Conservation (phyloP, 441 rosid genomes). For the Pelargonium myrrhifolium region DNA sequence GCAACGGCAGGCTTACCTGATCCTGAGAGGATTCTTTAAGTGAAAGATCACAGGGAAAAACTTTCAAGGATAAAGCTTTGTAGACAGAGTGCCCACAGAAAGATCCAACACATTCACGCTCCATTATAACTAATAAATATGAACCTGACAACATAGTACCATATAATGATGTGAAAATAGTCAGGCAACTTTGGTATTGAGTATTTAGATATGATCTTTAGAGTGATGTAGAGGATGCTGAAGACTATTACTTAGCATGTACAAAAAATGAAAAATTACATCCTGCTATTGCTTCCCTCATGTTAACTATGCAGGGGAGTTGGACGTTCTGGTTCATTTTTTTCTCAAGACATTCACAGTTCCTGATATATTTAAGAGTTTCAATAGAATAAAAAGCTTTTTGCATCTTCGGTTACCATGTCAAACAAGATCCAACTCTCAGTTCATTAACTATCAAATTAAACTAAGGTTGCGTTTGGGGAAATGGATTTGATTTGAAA, state of each 20-base stretch:
- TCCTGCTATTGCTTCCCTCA: background rate
- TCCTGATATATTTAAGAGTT: too few species aligned
- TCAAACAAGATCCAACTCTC: background rate
- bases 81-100: constrained; percentile 76
- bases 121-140: constrained; percentile 69
- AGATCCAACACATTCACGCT: constrained; percentile 71
- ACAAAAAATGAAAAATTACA: background rate
- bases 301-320: background rate
- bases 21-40: constrained; percentile 54
- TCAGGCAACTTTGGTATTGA: constrained; percentile 1
- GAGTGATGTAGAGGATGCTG: background rate
- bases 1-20: constrained; percentile 40
- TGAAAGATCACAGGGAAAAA: constrained; percentile 76
- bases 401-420: too few species aligned
- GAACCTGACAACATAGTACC: constrained; percentile 47
- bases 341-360: too few species aligned
- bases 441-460: background rate
- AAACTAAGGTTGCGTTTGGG: too few species aligned
- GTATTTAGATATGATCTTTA: background rate
- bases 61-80: constrained; percentile 68
- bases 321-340: background rate
- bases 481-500: too few species aligned
- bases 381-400: too few species aligned
- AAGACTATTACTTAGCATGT: background rate
- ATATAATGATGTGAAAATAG: constrained; percentile 2